Percentiles rank a stretch among this genome's conserved stretches.
phyloP scores from a whole-genome alignment of 352 stramenopile species.

The Phytophthora uliginosa region DNA sequence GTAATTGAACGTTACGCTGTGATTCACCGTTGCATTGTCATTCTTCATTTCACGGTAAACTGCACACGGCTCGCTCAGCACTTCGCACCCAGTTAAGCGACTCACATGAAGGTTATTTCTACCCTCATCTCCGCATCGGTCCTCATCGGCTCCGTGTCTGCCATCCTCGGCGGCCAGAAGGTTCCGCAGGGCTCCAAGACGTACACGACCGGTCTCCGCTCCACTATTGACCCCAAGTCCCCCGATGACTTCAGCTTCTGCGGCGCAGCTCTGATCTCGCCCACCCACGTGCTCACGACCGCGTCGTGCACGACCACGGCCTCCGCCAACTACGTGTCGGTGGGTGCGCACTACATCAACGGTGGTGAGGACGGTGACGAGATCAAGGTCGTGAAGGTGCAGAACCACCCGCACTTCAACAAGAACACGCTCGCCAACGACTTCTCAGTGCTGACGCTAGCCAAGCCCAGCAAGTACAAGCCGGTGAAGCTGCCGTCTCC shows the following conservation, averaged over 20 bases:
- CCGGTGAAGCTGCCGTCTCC: slow-evolving; percentile 37
- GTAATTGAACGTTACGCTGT: too few species aligned
- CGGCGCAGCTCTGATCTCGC: slow-evolving; percentile 28
- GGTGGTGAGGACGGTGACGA: slow-evolving; percentile 35
- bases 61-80: neutral
- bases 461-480: slow-evolving; percentile 24
- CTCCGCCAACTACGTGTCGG: slow-evolving; percentile 30
- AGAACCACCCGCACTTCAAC: slow-evolving; percentile 52
- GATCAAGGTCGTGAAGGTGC: slow-evolving; percentile 38
- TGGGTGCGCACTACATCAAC: slow-evolving; percentile 43
- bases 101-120: slow-evolving; percentile 2
- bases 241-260: slow-evolving; percentile 34
- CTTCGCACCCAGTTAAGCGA: neutral
- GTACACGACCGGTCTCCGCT: slow-evolving; percentile 50
- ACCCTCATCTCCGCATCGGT: slow-evolving; percentile 29
- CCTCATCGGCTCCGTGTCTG: slow-evolving; percentile 25
- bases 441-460: slow-evolving; percentile 46
- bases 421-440: slow-evolving; percentile 35
- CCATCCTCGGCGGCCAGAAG: slow-evolving; percentile 46
- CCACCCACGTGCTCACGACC: slow-evolving; percentile 38
- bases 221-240: slow-evolving; percentile 30
- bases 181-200: slow-evolving; percentile 47
- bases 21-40: neutral
- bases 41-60: neutral
- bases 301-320: slow-evolving; percentile 18